Conservation (phyloP, 169 alveolate species). For the Toxoplasma gondii region DNA sequence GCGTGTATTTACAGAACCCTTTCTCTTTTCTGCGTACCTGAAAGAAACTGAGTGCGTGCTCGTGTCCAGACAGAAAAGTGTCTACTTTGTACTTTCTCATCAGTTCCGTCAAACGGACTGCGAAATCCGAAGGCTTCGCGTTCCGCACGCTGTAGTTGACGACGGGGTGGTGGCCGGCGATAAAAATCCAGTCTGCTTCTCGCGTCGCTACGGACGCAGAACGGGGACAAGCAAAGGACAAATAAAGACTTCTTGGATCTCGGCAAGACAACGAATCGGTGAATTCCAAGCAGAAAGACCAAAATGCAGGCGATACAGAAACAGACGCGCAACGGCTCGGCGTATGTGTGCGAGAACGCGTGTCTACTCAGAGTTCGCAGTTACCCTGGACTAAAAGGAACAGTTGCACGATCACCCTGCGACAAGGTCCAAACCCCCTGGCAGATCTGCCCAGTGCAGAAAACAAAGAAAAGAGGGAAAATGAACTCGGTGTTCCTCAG, state of each 20-base stretch:
- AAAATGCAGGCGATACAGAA: too few relatives aligned
- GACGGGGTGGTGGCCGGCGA: conserved; percentile 58
- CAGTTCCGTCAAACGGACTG: not conserved
- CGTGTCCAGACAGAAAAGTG: conserved; percentile 56
- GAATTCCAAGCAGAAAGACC: too few relatives aligned
- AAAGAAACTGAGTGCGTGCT: conserved; percentile 43
- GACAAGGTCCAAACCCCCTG: too few relatives aligned
- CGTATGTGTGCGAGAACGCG: too few relatives aligned
- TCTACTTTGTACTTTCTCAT: conserved; percentile 37
- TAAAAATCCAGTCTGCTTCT: conserved; percentile 66
- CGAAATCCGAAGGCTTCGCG: not conserved
- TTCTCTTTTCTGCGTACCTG: conserved; percentile 18
- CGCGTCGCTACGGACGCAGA: conserved; percentile 26
- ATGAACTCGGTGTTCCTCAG: too few relatives aligned
- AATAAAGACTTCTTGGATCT: too few relatives aligned
- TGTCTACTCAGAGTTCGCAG: not conserved
- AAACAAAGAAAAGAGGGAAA: too few relatives aligned
- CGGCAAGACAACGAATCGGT: too few relatives aligned
- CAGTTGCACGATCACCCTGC: not conserved
- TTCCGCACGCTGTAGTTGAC: conserved; percentile 14
- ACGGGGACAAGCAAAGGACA: not conserved
- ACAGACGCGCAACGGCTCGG: too few relatives aligned
- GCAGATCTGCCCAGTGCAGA: too few relatives aligned
- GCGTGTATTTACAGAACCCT: not conserved
- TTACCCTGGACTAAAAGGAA: not conserved